phyloP scores from a whole-genome alignment of 2,329 filamentous ascomycete species.

The Nigrospora osmanthi region DNA sequence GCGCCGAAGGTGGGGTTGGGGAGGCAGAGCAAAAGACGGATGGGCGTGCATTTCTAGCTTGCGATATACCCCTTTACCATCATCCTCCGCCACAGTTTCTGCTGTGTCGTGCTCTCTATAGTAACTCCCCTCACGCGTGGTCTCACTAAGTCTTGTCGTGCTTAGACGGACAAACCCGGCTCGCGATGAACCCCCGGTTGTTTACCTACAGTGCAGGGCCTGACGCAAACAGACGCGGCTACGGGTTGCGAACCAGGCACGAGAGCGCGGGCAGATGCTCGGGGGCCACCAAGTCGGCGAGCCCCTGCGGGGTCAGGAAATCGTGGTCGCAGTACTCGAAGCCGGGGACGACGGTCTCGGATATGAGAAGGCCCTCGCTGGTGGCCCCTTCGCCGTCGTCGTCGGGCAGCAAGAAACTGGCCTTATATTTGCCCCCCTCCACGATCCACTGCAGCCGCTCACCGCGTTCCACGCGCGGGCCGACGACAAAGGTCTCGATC shows the following conservation, averaged over 20 bases:
- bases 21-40: no score
- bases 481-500: conserved; percentile 59
- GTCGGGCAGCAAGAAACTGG: conserved; percentile 46
- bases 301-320: conserved; percentile 45
- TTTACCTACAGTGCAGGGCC: no score
- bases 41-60: no score
- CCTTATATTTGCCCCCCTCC: conserved; percentile 60
- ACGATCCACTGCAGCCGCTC: conserved; percentile 63
- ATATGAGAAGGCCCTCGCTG: conserved; percentile 51
- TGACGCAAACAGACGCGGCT: no score
- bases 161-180: no score
- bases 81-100: no score
- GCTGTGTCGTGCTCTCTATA: no score
- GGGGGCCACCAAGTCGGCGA: conserved; percentile 43
- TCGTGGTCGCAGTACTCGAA: conserved; percentile 63
- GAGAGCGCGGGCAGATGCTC: conserved; percentile 39
- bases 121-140: no score
- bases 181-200: no score
- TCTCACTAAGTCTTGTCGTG: no score
- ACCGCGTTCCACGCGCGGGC: conserved; percentile 44
- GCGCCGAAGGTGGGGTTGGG: no score
- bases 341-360: conserved; percentile 60
- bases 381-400: conserved; percentile 14
- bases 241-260: conserved; percentile 29
- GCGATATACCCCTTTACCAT: no score